Percentiles rank a stretch among this genome's conserved stretches.
Evolutionary conservation across 2,329 filamentous ascomycete genomes (phyloP).

Genomic region (Cladosporium austrohemisphaericum): DNA sequence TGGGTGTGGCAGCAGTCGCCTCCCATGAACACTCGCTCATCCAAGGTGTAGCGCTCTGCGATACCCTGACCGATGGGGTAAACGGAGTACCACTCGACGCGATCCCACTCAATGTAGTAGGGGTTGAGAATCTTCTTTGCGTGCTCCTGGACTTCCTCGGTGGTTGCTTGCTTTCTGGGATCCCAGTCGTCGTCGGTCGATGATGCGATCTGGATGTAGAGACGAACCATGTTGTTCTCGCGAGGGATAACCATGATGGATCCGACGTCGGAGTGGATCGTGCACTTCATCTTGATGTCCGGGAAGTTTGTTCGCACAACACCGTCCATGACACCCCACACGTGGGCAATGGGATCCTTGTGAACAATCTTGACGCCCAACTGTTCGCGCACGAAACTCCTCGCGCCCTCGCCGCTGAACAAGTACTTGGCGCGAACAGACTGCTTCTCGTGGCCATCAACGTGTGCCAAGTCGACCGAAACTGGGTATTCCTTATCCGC

Average conservation of each 20-base stretch:
- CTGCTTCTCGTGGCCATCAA: slow-evolving; percentile 68
- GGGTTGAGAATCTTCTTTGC: slow-evolving; percentile 59
- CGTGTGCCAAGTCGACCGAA: slow-evolving; percentile 70
- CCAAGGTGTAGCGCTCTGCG: slow-evolving; percentile 60
- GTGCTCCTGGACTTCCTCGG: slow-evolving; percentile 55
- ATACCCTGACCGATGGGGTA: slow-evolving; percentile 65
- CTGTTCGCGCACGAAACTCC: slow-evolving; percentile 58
- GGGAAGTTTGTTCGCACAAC: slow-evolving; percentile 62
- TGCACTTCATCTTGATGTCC: slow-evolving; percentile 65
- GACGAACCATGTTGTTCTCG: slow-evolving; percentile 52
- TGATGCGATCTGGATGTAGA: slow-evolving; percentile 59
- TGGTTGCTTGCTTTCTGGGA: slow-evolving; percentile 57
- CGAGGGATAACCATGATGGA: slow-evolving; percentile 62
- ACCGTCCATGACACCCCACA: slow-evolving; percentile 66
- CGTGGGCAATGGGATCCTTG: slow-evolving; percentile 61
- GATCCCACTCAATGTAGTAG: slow-evolving; percentile 60
- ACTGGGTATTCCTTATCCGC: slow-evolving; percentile 70
- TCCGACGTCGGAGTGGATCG: slow-evolving; percentile 61
- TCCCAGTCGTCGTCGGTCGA: slow-evolving; percentile 60
- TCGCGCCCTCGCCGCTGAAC: slow-evolving; percentile 60
- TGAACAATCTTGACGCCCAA: slow-evolving; percentile 64
- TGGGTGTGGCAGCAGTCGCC: slow-evolving; percentile 64
- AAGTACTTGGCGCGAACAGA: slow-evolving; percentile 61
- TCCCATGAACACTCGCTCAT: slow-evolving; percentile 64
- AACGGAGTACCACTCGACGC: slow-evolving; percentile 63